Evolutionary conservation across 768 basidiomycete genomes (phyloP).

Genomic region (Trametes sanguinea): DNA sequence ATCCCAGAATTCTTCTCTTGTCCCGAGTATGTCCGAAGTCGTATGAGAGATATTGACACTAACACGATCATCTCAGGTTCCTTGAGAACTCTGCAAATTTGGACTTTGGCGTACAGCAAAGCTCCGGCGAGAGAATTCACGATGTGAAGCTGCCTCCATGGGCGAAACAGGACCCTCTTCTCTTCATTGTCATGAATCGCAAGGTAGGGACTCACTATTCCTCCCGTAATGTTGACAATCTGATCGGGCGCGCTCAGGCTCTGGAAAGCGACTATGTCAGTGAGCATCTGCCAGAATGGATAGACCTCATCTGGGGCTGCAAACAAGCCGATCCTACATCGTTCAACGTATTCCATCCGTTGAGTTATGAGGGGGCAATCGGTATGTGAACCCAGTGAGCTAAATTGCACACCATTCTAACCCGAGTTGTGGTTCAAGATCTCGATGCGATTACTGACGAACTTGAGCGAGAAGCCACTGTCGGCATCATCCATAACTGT

Average conservation of each 20-base stretch:
- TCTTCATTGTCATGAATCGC: constrained; percentile 81
- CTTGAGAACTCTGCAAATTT: constrained; percentile 76
- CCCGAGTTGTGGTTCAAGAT: constrained; percentile 45
- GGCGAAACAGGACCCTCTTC: constrained; percentile 80
- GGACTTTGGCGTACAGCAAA: constrained; percentile 78
- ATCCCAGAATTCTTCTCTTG: constrained; percentile 89
- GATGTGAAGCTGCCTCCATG: constrained; percentile 89
- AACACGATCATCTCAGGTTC: constrained; percentile 51
- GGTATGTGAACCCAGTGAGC: constrained; percentile 40
- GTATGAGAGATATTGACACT: neutral
- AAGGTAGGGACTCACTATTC: constrained; percentile 42
- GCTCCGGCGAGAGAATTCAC: constrained; percentile 77
- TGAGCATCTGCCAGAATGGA: constrained; percentile 83
- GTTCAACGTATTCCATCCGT: constrained; percentile 87
- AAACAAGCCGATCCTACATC: constrained; percentile 79
- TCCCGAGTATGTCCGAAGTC: constrained; percentile 59
- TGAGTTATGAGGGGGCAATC: constrained; percentile 91
- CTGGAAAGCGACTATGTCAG: constrained; percentile 88
- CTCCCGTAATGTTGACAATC: neutral
- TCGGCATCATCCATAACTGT: constrained; percentile 97
- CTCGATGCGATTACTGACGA: constrained; percentile 85
- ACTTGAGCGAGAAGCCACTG: constrained; percentile 86
- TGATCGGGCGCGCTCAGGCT: constrained; percentile 49
- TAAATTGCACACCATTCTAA: neutral
- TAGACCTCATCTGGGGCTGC: constrained; percentile 91